Conservation (phyloP, 2,329 filamentous ascomycete species). For the Hirsutella thompsonii region DNA sequence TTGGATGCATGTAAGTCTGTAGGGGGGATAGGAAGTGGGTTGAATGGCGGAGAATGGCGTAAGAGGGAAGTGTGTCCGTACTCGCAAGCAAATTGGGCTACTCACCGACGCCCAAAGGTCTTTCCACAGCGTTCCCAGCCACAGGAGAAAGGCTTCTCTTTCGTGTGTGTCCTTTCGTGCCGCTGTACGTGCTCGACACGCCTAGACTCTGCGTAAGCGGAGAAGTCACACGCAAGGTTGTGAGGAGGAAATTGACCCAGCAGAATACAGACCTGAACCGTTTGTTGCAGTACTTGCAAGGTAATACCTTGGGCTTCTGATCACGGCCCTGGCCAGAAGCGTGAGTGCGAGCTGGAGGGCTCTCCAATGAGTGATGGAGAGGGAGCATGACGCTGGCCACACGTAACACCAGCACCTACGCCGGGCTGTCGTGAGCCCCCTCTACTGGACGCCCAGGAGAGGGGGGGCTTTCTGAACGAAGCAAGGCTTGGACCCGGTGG, state of each 20-base stretch:
- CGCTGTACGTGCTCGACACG: conserved; percentile 52
- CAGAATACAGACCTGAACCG: conserved; percentile 39
- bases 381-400: conserved; percentile 32
- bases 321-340: conserved; percentile 34
- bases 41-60: conserved; percentile 4
- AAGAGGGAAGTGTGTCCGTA: conserved; percentile 1
- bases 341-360: conserved; percentile 20
- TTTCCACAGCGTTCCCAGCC: conserved; percentile 47
- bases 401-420: not conserved
- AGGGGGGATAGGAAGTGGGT: not conserved
- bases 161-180: conserved; percentile 51
- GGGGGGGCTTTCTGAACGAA: not conserved
- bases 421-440: conserved; percentile 1
- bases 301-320: conserved; percentile 48
- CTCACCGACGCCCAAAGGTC: conserved; percentile 49
- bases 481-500: conserved; percentile 2
- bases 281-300: conserved; percentile 51
- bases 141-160: conserved; percentile 52
- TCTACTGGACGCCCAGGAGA: conserved; percentile 1
- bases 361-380: conserved; percentile 39
- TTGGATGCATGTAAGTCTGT: conserved; percentile 1
- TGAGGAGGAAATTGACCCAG: conserved; percentile 2
- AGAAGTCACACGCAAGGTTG: conserved; percentile 4
- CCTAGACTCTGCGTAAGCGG: conserved; percentile 22
- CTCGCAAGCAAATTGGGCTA: conserved; percentile 6